Base-by-base conservation (phyloP, 768 basidiomycete species). In the Sporobolomyces roseus region DNA sequence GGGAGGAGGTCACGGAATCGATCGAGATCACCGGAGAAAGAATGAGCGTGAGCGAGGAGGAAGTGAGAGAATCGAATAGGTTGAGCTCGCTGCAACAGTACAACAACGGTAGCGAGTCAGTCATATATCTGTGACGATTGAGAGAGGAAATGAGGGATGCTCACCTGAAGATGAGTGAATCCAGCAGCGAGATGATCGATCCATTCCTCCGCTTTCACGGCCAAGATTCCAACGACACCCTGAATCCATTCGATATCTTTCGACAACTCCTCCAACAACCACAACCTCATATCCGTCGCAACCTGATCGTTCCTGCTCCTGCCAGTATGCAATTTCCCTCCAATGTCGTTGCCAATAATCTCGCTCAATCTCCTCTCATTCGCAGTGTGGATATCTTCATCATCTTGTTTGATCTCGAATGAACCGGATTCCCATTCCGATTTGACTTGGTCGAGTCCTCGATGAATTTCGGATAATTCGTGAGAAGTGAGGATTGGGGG, bases 51-150 rank as follows among this genome's bases (percentile, higher is more conserved):
- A 27, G 93, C 94, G 61, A 98, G 85, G 51, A 99, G 83, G 61
- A 96, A 85, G 80, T 99, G 96, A 0, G 96, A 93, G 96, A 96
- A 99, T 70, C 96, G 87, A 77, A 99, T 94, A 41, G 96, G 96
- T 83, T 97, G 93, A 25, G 88, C 96, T 45, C 96, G 89, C 94
- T 99, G 73, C 27, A 14, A 13, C 12, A 23, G 29, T 1, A 27
- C 1, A 2, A 36, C 8, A 21, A 35, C n/a, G n/a, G 38, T 41
- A 41, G 9, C 38, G 9, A 41, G 38, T 41, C 38, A 41, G 38
- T 41, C n/a, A n/a, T n/a, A n/a, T n/a, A n/a, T 41, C 38, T 41
- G 9, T 41, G 10, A 17, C 9, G 38, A 9, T 41, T 17, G 38
- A 17, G 38, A 41, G 38, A 8, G 12, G 21, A 19, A 29, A 29